A percentile compares a stretch with the other conserved stretches of the same genome.
phyloP scores from a whole-genome alignment of 768 basidiomycete species.

The Mycena vitilis region DNA sequence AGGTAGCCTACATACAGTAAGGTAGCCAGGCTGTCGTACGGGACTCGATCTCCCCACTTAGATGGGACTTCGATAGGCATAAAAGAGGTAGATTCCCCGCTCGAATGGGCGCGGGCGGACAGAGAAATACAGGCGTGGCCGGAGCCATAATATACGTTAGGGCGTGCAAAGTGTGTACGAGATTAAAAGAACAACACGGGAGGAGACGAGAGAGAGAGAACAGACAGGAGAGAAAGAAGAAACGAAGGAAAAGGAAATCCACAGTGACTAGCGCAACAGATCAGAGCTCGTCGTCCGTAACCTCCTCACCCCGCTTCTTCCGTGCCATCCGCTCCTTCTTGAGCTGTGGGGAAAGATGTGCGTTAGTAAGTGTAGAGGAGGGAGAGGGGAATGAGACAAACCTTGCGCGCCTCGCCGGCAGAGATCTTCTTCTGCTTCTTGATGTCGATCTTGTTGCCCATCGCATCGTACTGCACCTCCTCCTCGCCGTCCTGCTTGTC shows the following conservation, averaged over 20 bases:
- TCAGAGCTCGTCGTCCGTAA: conserved; percentile 75
- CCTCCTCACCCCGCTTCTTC: conserved; percentile 88
- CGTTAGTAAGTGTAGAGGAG: conserved; percentile 29
- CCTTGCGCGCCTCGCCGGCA: conserved; percentile 85
- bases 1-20: too few species aligned
- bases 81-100: conserved; percentile 26
- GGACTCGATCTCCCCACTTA: too few species aligned
- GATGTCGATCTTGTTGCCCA: conserved; percentile 95
- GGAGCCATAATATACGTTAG: conserved; percentile 9
- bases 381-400: conserved; percentile 40
- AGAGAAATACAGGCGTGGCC: conserved; percentile 24
- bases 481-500: conserved; percentile 95
- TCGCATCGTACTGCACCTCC: conserved; percentile 92
- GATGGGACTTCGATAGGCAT: conserved; percentile 3
- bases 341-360: conserved; percentile 42
- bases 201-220: conserved; percentile 19
- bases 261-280: conserved; percentile 25
- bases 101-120: not conserved
- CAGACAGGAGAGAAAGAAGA: conserved; percentile 15
- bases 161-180: conserved; percentile 13
- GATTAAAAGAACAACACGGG: conserved; percentile 23
- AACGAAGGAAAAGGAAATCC: conserved; percentile 6
- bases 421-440: conserved; percentile 92
- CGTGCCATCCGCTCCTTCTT: conserved; percentile 98
- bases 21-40: too few species aligned